Base-by-base conservation (phyloP, 345 rosid genomes). In the Moricandia arvensis region DNA sequence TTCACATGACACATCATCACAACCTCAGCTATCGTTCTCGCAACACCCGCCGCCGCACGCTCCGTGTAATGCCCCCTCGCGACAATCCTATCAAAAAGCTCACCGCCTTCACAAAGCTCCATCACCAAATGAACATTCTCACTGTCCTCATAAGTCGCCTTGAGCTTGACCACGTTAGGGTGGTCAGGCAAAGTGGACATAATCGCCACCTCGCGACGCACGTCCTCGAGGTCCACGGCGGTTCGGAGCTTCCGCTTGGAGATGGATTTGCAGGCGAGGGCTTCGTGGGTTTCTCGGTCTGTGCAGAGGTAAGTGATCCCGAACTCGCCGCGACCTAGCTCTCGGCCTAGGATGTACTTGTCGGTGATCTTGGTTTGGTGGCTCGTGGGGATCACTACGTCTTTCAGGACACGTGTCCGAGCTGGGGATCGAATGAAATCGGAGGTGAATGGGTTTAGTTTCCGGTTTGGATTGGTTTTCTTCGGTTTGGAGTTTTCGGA, bases 61-160 rank as follows among this genome's bases (percentile, higher is more conserved):
- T 94, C 98, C 31, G 90, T 87, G 67, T 91, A 94, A 81, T 91
- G 98, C 11, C 98, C 97, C 63, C 97, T 87, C 1, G 98, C 98
- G 4, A 94, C 97, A 10, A 94, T 94, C 85, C 98, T 72, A 68
- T 94, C 98, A 11, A 94, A 94, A 33, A 94, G 86, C 84, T 94
- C 98, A 0, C 98, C 98, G 38, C 98, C 98, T 72, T 91, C 97
- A 24, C 98, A 94, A 30, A 94, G 83, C 86, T 94, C 98, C 98
- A 91, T 91, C 29, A 91, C 98, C 80, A 94, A 77, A 74, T 91
- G 95, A 54, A 94, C 98, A 60, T 91, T 91, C 78, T 94, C 97
- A 26, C 71, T 55, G 35, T 94, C 98, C 87, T 94, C 98, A 4
- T 91, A 94, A 0, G 93, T 89, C 13, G 93, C 97, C 80, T 76